Evolutionary conservation across 2,329 filamentous ascomycete genomes (phyloP).

Genomic region (Aspergillus tamarii): DNA sequence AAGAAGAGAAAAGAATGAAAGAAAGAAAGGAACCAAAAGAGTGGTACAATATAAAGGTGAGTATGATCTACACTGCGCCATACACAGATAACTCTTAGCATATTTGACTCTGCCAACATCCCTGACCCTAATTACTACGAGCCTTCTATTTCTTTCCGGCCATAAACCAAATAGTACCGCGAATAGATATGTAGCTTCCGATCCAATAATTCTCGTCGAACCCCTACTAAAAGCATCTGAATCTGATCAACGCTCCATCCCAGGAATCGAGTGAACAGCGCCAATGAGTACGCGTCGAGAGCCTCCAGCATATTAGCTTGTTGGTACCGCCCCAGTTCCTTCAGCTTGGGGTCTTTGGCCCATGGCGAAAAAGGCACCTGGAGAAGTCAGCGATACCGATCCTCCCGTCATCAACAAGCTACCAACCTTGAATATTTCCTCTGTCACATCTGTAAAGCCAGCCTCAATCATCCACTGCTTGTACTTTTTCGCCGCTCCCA

Average conservation of each 20-base stretch:
- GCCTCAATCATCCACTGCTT: slow-evolving; percentile 52
- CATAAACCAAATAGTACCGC: slow-evolving; percentile 36
- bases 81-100: not conserved
- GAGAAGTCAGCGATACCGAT: not conserved
- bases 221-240: slow-evolving; percentile 41
- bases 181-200: slow-evolving; percentile 42
- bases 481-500: slow-evolving; percentile 40
- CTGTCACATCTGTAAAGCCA: slow-evolving; percentile 57
- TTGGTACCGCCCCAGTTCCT: slow-evolving; percentile 42
- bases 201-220: slow-evolving; percentile 43
- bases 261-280: slow-evolving; percentile 35
- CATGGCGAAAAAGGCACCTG: slow-evolving; percentile 54
- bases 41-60: not conserved
- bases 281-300: slow-evolving; percentile 35
- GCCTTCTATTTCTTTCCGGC: slow-evolving; percentile 22
- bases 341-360: slow-evolving; percentile 51
- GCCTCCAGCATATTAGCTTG: slow-evolving; percentile 35
- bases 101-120: not conserved
- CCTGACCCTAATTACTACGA: slow-evolving; percentile 31
- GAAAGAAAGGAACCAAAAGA: not conserved
- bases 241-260: slow-evolving; percentile 44
- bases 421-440: slow-evolving; percentile 51
- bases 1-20: not conserved
- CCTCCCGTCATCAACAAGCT: not conserved
- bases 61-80: not conserved